These are phyloP conservation scores for Aspergillus sp. DNA, from an alignment of 2,329 filamentous ascomycete species.

Conservation along the genomic window DNA sequence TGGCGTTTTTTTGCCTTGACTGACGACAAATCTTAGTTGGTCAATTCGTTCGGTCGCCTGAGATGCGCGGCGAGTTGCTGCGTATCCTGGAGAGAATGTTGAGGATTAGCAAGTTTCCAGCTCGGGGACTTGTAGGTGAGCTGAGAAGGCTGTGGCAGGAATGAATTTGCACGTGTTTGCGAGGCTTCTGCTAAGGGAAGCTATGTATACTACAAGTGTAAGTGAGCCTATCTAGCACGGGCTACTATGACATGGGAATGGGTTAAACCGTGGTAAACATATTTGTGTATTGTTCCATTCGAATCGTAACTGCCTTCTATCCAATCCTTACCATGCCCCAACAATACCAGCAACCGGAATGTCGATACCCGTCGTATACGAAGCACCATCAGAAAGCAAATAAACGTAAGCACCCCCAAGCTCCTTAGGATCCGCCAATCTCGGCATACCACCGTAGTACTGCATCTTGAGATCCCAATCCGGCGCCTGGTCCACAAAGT, in stretches of 20 bases:
- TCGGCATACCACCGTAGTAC: constrained; percentile 59
- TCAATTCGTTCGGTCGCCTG: constrained; percentile 14
- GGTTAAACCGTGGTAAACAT: too few species aligned
- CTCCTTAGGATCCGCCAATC: constrained; percentile 54
- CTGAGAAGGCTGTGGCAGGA: constrained; percentile 22
- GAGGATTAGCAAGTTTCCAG: constrained; percentile 15
- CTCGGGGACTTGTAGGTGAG: constrained; percentile 10
- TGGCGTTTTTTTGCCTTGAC: too few species aligned
- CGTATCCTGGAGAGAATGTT: constrained; percentile 13
- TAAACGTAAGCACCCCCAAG: constrained; percentile 59
- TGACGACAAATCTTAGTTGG: constrained; percentile 3
- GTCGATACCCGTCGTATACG: constrained; percentile 39
- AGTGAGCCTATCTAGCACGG: neutral
- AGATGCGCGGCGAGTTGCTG: constrained; percentile 12
- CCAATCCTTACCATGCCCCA: constrained; percentile 26
- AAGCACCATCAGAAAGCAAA: constrained; percentile 48
- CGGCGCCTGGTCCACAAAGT: constrained; percentile 51
- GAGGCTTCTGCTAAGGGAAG: too few species aligned
- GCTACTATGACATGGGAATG: neutral
- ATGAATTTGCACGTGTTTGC: too few species aligned
- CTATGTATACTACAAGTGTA: too few species aligned
- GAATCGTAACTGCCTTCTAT: too few species aligned
- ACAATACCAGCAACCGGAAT: constrained; percentile 42
- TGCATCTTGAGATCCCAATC: constrained; percentile 59
- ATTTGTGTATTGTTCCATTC: too few species aligned